Evolutionary conservation across 2,329 filamentous ascomycete genomes (phyloP).

Genomic region (Sarocladium brachiariae): DNA sequence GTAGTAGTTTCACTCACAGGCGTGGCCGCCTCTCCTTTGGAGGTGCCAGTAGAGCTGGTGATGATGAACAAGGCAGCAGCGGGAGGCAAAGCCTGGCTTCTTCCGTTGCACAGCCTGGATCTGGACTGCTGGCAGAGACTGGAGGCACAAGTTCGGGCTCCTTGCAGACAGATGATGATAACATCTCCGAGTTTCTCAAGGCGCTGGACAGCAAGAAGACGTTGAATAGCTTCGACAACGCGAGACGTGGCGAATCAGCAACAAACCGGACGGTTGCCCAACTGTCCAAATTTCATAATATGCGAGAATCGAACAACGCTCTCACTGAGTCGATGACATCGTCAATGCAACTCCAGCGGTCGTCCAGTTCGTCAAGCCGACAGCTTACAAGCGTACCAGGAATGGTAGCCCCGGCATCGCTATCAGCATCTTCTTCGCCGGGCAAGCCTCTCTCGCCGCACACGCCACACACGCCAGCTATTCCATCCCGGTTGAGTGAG

Average conservation of each 20-base stretch:
- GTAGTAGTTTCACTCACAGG: slow-evolving; percentile 88
- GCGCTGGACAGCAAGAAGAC: slow-evolving; percentile 83
- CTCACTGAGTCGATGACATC: slow-evolving; percentile 92
- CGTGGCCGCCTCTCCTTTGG: slow-evolving; percentile 71
- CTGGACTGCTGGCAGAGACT: slow-evolving; percentile 67
- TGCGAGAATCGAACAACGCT: slow-evolving; percentile 82
- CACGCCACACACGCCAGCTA: slow-evolving; percentile 86
- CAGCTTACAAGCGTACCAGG: slow-evolving; percentile 54
- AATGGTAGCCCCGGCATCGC: slow-evolving; percentile 65
- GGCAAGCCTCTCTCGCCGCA: slow-evolving; percentile 85
- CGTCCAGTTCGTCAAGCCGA: slow-evolving; percentile 64
- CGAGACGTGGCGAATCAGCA: slow-evolving; percentile 60
- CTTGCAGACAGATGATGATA: slow-evolving; percentile 73
- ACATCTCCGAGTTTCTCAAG: slow-evolving; percentile 89
- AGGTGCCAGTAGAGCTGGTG: slow-evolving; percentile 57
- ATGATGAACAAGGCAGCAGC: slow-evolving; percentile 73
- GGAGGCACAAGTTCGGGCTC: slow-evolving; percentile 61
- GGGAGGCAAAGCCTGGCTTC: slow-evolving; percentile 71
- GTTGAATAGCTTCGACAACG: slow-evolving; percentile 67
- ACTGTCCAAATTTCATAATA: slow-evolving; percentile 76
- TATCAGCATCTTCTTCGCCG: slow-evolving; percentile 82
- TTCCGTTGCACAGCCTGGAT: slow-evolving; percentile 65
- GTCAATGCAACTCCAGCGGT: slow-evolving; percentile 76
- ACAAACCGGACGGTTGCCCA: slow-evolving; percentile 72
- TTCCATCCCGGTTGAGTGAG: slow-evolving; percentile 87